A percentile compares a stretch with the other conserved stretches of the same genome.
Evolutionary conservation across 2,329 filamentous ascomycete genomes (phyloP).

Genomic region (Blastomyces parvus): DNA sequence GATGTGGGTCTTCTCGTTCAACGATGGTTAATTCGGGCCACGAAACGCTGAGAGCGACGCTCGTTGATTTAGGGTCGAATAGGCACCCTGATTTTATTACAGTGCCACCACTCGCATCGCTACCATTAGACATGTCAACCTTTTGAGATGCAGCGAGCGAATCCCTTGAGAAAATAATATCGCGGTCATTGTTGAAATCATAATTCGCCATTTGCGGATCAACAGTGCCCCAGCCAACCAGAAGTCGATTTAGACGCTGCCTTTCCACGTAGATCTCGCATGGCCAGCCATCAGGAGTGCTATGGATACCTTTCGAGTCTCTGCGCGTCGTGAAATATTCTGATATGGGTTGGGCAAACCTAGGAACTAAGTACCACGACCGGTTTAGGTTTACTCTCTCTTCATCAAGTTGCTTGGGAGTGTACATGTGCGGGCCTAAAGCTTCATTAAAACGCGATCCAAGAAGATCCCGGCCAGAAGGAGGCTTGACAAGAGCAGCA

Average conservation of each 20-base stretch:
- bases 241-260: constrained; percentile 42
- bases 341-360: constrained; percentile 37
- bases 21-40: constrained; percentile 38
- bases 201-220: constrained; percentile 50
- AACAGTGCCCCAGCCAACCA: constrained; percentile 48
- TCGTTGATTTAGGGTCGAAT: constrained; percentile 36
- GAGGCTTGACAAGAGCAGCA: constrained; percentile 35
- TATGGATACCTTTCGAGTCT: constrained; percentile 28
- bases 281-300: constrained; percentile 55
- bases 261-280: constrained; percentile 51
- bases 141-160: constrained; percentile 35
- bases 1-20: constrained; percentile 20
- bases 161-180: constrained; percentile 42
- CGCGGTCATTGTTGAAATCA: constrained; percentile 43
- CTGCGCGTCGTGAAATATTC: constrained; percentile 44
- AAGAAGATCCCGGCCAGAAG: constrained; percentile 36
- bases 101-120: constrained; percentile 29
- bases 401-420: constrained; percentile 38
- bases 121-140: constrained; percentile 23
- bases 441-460: constrained; percentile 41
- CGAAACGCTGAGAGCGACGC: constrained; percentile 43
- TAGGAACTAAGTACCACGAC: constrained; percentile 46
- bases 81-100: constrained; percentile 46
- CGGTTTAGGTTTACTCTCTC: constrained; percentile 50
- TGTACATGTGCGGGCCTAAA: constrained; percentile 46